Percentiles rank a stretch among this genome's conserved stretches.
These are phyloP conservation scores for Cordia subcordata DNA, from an alignment of 257 asterid species.

Conservation along the genomic window DNA sequence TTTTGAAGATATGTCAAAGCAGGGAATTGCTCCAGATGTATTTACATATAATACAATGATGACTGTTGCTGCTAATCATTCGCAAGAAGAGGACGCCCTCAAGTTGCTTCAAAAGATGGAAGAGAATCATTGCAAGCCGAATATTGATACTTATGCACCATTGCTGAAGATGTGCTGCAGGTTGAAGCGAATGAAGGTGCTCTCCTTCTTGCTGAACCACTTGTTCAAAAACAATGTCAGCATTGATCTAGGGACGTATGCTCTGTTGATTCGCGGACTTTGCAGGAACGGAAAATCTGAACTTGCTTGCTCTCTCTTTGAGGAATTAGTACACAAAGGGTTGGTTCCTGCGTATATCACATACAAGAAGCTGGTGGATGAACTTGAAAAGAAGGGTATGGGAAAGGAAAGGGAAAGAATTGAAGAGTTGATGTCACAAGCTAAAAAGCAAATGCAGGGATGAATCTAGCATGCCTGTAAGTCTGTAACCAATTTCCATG, in stretches of 20 bases:
- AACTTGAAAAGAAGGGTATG: slow-evolving; percentile 53
- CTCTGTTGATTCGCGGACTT: slow-evolving; percentile 56
- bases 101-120: slow-evolving; percentile 62
- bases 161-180: slow-evolving; percentile 85
- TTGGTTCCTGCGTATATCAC: slow-evolving; percentile 53
- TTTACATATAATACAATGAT: slow-evolving; percentile 57
- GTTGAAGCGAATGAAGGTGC: slow-evolving; percentile 73
- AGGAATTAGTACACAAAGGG: slow-evolving; percentile 62
- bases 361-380: slow-evolving; percentile 34
- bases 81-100: slow-evolving; percentile 78
- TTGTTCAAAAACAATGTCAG: slow-evolving; percentile 71
- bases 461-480: background rate
- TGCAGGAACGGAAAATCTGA: slow-evolving; percentile 44
- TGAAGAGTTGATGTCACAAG: slow-evolving; percentile 47
- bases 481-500: too few relatives aligned
- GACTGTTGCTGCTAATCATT: slow-evolving; percentile 33
- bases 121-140: slow-evolving; percentile 56
- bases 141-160: slow-evolving; percentile 57
- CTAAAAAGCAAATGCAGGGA: slow-evolving; percentile 22
- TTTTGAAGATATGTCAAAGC: slow-evolving; percentile 73
- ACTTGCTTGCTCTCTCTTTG: slow-evolving; percentile 59
- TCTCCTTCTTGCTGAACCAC: slow-evolving; percentile 64
- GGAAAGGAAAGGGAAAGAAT: slow-evolving; percentile 35
- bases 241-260: slow-evolving; percentile 64
- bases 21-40: slow-evolving; percentile 52